Evolutionary conservation across 1,284 basidiomycete species (phyloP).

Genomic region (Austroboletus niveus): DNA sequence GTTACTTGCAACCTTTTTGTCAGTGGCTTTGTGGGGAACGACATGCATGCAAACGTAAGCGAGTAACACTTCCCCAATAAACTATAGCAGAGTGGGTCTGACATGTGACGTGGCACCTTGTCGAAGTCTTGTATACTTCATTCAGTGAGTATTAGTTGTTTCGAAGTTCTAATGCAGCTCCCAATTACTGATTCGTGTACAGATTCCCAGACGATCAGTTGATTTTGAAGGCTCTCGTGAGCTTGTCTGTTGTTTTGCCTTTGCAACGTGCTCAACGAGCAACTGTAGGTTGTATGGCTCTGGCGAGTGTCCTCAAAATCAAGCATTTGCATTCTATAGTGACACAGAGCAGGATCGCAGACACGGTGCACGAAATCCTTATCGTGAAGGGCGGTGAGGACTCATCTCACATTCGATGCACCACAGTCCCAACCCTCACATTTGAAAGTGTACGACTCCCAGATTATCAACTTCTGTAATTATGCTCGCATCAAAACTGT

Average conservation of each 20-base stretch:
- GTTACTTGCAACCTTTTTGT: slow-evolving; percentile 6
- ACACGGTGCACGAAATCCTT: slow-evolving; percentile 2
- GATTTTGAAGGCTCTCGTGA: background rate
- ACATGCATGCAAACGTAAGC: slow-evolving; percentile 12
- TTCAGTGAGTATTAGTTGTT: background rate
- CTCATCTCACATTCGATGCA: too few species aligned
- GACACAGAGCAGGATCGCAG: background rate
- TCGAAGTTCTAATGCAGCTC: background rate
- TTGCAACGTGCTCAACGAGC: background rate
- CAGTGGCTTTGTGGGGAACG: slow-evolving; percentile 13
- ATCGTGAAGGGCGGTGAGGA: slow-evolving; percentile 5
- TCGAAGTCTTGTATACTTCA: slow-evolving; percentile 1
- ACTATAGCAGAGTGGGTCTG: too few species aligned
- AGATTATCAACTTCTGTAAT: background rate
- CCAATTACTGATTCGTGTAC: too few species aligned
- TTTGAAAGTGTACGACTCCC: background rate
- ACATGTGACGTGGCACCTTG: background rate
- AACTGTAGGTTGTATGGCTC: slow-evolving; percentile 1
- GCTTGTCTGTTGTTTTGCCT: background rate
- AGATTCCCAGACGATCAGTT: background rate
- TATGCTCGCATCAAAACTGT: background rate
- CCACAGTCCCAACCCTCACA: background rate
- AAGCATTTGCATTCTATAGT: background rate
- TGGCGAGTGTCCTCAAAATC: background rate
- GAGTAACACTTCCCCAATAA: background rate